phyloP scores from a whole-genome alignment of 2,329 filamentous ascomycete species.

The Colletotrichum australisinense region DNA sequence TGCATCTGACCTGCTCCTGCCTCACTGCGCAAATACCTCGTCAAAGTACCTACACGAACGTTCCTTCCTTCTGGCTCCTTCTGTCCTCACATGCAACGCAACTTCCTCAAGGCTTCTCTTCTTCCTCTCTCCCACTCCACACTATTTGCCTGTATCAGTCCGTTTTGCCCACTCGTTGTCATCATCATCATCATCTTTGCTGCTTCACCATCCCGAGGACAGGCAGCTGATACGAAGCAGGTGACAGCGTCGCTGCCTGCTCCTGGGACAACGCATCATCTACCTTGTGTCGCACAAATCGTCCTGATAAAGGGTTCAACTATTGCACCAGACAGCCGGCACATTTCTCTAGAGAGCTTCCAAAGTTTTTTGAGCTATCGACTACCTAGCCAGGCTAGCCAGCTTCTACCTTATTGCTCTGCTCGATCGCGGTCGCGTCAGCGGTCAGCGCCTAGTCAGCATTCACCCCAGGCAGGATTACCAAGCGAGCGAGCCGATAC shows the following conservation, averaged over 20 bases:
- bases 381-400: background rate
- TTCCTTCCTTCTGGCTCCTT: constrained; percentile 2
- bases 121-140: background rate
- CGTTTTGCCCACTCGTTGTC: background rate
- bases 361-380: background rate
- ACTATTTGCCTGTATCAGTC: background rate
- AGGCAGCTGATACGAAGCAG: background rate
- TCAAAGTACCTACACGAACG: background rate
- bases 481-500: background rate
- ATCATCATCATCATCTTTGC: background rate
- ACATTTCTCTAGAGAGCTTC: background rate
- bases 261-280: background rate
- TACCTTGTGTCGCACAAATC: background rate
- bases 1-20: background rate
- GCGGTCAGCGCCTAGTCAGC: background rate
- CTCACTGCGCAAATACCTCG: background rate
- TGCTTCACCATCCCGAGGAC: background rate
- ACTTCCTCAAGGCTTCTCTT: background rate
- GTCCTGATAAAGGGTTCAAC: background rate
- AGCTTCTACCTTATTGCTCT: background rate
- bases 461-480: background rate
- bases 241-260: background rate
- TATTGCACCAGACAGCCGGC: background rate
- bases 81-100: background rate
- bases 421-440: background rate